These are phyloP conservation scores for Globomyces pollinis-pini DNA, from an alignment of 192 early-diverging fungal species.

Conservation along the genomic window DNA sequence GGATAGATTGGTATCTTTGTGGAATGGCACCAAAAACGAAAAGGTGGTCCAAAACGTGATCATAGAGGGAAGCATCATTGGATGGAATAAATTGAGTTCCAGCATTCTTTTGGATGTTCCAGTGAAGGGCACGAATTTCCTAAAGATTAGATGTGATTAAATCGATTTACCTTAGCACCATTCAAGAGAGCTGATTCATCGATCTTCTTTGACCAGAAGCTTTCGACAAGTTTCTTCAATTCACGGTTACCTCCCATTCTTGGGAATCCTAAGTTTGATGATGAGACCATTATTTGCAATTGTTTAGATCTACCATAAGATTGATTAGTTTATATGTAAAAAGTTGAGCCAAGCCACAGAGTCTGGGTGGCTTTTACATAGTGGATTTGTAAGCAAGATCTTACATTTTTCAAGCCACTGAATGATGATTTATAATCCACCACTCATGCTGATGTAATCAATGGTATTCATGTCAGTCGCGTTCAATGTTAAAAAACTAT, in stretches of 20 bases:
- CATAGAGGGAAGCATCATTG: slow-evolving; percentile 95
- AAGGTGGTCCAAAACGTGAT: slow-evolving; percentile 69
- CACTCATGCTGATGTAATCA: too few relatives aligned
- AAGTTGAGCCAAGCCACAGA: too few relatives aligned
- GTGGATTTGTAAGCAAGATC: too few relatives aligned
- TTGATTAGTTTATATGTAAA: too few relatives aligned
- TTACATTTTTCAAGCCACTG: too few relatives aligned
- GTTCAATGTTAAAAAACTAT: too few relatives aligned
- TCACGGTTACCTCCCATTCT: slow-evolving; percentile 92
- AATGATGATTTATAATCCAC: too few relatives aligned
- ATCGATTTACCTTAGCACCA: slow-evolving; percentile 55
- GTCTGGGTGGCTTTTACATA: too few relatives aligned
- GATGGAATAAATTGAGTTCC: slow-evolving; percentile 81
- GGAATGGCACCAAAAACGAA: slow-evolving; percentile 52
- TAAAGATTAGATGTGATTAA: not conserved
- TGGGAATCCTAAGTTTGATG: slow-evolving; percentile 69
- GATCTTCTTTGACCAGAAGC: slow-evolving; percentile 86
- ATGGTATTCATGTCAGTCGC: too few relatives aligned
- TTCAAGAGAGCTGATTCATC: slow-evolving; percentile 57
- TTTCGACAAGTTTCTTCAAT: slow-evolving; percentile 92
- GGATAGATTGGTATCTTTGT: slow-evolving; percentile 44
- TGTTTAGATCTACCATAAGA: too few relatives aligned
- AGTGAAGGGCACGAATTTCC: slow-evolving; percentile 39
- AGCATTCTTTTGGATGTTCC: slow-evolving; percentile 57
- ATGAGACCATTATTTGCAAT: slow-evolving; percentile 9